Conservation (phyloP, 202 grass and related monocot species). For the Digitaria exilis region DNA sequence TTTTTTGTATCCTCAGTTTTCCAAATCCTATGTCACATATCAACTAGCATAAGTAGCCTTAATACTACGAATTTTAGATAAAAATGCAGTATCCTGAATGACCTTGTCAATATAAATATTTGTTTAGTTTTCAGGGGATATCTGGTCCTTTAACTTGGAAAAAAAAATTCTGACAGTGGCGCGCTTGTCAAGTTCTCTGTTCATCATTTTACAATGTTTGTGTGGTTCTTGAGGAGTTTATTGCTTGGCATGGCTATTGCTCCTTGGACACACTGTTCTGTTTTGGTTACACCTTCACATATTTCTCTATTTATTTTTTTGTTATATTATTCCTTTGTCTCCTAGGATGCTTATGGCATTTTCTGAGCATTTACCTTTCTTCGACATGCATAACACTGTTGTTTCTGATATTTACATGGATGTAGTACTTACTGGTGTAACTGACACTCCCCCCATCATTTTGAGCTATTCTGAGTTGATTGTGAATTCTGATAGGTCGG, state of each 20-base stretch:
- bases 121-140: neutral
- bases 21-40: neutral
- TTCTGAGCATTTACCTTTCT: neutral
- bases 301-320: slow-evolving; percentile 7
- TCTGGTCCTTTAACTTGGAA: neutral
- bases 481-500: slow-evolving; percentile 70
- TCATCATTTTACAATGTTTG: neutral
- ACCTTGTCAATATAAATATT: neutral
- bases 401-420: slow-evolving; percentile 19
- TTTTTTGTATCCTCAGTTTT: slow-evolving; percentile 11
- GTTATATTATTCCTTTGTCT: slow-evolving; percentile 2
- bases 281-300: neutral
- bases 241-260: neutral
- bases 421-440: neutral
- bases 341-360: neutral
- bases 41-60: neutral
- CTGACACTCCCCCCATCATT: neutral
- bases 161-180: neutral
- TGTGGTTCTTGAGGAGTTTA: slow-evolving; percentile 9
- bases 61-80: neutral
- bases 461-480: slow-evolving; percentile 28
- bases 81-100: neutral
- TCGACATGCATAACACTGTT: neutral
- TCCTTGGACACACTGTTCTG: neutral
- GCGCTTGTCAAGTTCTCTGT: neutral